A percentile compares a stretch with the other conserved stretches of the same genome.
Evolutionary conservation across 1,139 yeast species (phyloP).

Genomic region (Kodamaea derodonti): DNA sequence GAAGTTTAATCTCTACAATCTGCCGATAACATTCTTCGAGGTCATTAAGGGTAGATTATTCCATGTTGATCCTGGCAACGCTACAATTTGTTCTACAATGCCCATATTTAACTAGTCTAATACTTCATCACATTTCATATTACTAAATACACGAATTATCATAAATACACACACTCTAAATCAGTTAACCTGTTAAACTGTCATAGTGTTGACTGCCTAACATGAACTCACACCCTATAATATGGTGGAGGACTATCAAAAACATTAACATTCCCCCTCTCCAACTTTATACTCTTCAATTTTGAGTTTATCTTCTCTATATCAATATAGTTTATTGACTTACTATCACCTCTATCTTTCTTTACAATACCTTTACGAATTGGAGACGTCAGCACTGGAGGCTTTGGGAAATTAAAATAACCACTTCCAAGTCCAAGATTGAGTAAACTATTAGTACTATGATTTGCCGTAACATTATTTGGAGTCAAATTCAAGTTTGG

Average conservation of each 20-base stretch:
- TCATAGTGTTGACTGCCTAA: too few species aligned
- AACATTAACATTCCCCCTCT: conserved; percentile 5
- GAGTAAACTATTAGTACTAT: conserved; percentile 11
- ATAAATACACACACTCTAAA: too few species aligned
- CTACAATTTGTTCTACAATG: too few species aligned
- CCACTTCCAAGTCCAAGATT: conserved; percentile 39
- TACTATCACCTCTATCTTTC: conserved; percentile 17
- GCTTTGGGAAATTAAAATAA: conserved; percentile 29
- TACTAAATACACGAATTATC: too few species aligned
- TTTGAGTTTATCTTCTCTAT: conserved; percentile 25
- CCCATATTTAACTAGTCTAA: too few species aligned
- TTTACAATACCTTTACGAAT: conserved; percentile 11
- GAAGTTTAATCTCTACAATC: too few species aligned
- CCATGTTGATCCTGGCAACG: too few species aligned
- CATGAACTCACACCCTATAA: conserved; percentile 8
- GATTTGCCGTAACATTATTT: background rate
- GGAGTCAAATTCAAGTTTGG: background rate
- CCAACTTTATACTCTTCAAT: conserved; percentile 14
- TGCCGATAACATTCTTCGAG: too few species aligned
- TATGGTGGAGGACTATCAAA: conserved; percentile 16
- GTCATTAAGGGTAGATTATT: too few species aligned
- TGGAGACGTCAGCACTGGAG: conserved; percentile 22
- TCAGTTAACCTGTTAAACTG: too few species aligned
- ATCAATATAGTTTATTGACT: conserved; percentile 33
- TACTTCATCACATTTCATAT: too few species aligned